phyloP scores from a whole-genome alignment of 345 rosid species.

The Populus alba region DNA sequence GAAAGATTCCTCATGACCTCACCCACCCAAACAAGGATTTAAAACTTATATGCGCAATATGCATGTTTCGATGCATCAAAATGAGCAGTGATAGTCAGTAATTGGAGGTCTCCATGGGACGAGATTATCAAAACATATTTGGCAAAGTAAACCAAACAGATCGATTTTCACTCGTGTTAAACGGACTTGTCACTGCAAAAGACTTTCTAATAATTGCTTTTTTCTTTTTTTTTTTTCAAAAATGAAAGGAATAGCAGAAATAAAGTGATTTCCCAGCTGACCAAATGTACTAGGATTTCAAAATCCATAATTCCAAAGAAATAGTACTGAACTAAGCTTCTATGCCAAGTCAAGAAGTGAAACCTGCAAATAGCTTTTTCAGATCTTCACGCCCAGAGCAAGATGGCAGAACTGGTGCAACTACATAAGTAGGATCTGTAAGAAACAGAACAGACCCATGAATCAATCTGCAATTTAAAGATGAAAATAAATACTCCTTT shows the following conservation, averaged over 20 bases:
- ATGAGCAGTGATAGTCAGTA: too few species aligned
- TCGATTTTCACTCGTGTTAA: neutral
- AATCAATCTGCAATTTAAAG: neutral
- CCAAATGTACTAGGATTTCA: too few species aligned
- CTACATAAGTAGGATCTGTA: constrained; percentile 84
- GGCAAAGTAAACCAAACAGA: neutral
- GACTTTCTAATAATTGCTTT: neutral
- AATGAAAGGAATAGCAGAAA: neutral
- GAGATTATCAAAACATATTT: neutral
- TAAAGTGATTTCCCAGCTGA: too few species aligned
- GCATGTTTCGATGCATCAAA: neutral
- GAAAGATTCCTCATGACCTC: too few species aligned
- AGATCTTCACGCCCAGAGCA: constrained; percentile 65
- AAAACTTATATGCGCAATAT: too few species aligned
- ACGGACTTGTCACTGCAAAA: neutral
- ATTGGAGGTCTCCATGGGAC: neutral
- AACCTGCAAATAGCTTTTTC: constrained; percentile 89
- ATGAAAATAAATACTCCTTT: neutral
- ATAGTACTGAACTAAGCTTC: neutral
- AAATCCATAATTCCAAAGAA: neutral
- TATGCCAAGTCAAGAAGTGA: neutral
- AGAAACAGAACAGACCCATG: constrained; percentile 6
- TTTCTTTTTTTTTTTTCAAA: neutral
- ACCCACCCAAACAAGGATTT: too few species aligned
- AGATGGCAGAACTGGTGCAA: constrained; percentile 76